Evolutionary conservation across 208 protist genomes (phyloP), one percentile per base, ranked within the genome.

Genomic region (Porcisia deanei): DNA sequence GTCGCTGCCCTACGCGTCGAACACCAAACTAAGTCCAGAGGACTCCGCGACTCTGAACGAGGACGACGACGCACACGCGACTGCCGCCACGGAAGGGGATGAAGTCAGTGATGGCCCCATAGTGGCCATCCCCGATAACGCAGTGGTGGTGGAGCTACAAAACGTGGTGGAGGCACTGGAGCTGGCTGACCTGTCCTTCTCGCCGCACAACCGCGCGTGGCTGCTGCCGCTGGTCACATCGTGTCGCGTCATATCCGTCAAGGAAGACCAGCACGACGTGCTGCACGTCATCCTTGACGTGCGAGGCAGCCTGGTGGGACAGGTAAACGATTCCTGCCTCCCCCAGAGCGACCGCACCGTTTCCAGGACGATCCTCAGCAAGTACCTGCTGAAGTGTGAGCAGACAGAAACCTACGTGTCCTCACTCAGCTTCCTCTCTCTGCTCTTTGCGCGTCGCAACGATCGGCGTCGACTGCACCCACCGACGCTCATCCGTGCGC

Each of bases 141-240:
- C 84, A 2, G 89, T 97, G 47, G 68, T 97, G 5, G 94, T 97
- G 74, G 93, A 97, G 77, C 83, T 97, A 43, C 85, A 77, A 52
- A 54, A 80, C 75, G 83, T 80, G 0, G 71, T 85, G 20, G 91
- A 95, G 76, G 88, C 71, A 34, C 59, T 97, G 37, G 91, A 97
- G 74, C 57, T 93, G 64, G 88, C 83, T 22, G 91, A 97, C 71
- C 63, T 94, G 22, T 88, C 85, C 52, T 71, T 87, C 71, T 89
- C 91, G 59, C 91, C 93, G 22, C 83, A 89, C 70, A 87, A 94
- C 80, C 70, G 82, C 7, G 89, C 92, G 68, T 97, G 93, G 91
- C 70, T 97, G 49, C 83, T 97, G 45, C 93, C 93, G 30, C 82
- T 97, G 60, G 89, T 77, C 66, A 86, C 91, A 43, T 90, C 87